Evolutionary conservation across 352 stramenopile genomes (phyloP), one percentile per base, ranked within the genome.

Genomic region (Phytopythium litorale): DNA sequence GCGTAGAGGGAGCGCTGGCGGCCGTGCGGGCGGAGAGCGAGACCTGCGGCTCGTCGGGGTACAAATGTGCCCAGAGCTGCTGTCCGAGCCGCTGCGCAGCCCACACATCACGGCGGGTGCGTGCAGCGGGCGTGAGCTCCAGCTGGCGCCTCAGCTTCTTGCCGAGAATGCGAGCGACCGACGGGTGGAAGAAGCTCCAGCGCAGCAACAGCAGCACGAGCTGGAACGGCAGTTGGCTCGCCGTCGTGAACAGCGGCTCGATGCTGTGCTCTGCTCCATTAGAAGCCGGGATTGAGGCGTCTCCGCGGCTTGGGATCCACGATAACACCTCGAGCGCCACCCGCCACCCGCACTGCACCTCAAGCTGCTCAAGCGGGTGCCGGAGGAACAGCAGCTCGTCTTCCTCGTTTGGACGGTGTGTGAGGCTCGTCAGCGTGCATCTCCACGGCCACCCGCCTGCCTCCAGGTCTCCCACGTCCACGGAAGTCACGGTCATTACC

Each of bases 171-270:
- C 58, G 58, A 6, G 80, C 38, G 38, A 91, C 58, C 6, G 56
- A 25, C 15, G 82, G 83, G 46, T 91, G 81, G 61, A 84, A 94
- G 58, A 86, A 79, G 35, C 78, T 88, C 83, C 84, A 91, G 7
- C 83, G 78, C 21, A 94, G 52, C 7, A 89, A 53, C 19, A 92
- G 73, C 30, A 88, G 28, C 35, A 91, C 32, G 1, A 92, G 48
- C 50, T 94, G 85, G 65, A 94, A 91, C 25, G 85, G 79, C 18
- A 92, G 54, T 30, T 81, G 76, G 32, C 65, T 67, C 30, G 67
- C 70, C 1, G 67, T 75, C 19, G 68, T 58, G 52, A 84, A 74
- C 58, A 88, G 74, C 7, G 63, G 58, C 0, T 58, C 58, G 21
- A 35, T 6, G 7, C 13, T 21, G 23, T 4, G 42, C 42, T 48